A percentile compares a stretch with the other conserved stretches of the same genome.
These are phyloP conservation scores for Musa acuminata DNA, from an alignment of 176 grass and related monocot genomes.

Conservation along the genomic window DNA sequence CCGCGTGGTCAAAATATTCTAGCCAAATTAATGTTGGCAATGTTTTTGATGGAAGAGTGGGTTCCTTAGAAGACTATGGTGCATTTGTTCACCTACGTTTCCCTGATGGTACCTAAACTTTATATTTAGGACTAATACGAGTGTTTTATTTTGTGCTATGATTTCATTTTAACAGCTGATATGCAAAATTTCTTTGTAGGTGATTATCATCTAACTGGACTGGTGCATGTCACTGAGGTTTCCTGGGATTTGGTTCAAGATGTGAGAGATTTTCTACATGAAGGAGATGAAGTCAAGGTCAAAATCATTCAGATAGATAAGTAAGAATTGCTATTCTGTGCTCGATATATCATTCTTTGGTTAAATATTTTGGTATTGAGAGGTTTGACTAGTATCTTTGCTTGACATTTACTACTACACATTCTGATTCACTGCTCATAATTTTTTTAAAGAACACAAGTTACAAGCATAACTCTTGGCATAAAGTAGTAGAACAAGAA, in stretches of 20 bases:
- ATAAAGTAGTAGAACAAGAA: no score
- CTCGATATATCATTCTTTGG: not conserved
- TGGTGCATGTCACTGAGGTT: conserved; percentile 89
- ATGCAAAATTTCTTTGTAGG: conserved; percentile 34
- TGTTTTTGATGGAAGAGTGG: conserved; percentile 55
- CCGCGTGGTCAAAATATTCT: conserved; percentile 52
- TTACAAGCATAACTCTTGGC: no score
- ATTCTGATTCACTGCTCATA: not conserved
- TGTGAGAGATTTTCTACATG: conserved; percentile 68
- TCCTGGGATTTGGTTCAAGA: conserved; percentile 98
- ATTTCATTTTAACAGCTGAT: conserved; percentile 2
- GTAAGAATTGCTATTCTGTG: conserved; percentile 32
- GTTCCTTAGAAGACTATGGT: conserved; percentile 68
- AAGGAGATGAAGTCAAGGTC: conserved; percentile 62
- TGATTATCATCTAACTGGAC: conserved; percentile 66
- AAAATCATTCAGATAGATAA: conserved; percentile 57
- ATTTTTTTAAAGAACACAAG: no score
- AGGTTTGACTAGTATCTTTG: not conserved
- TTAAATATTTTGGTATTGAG: no score
- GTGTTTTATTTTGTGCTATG: not conserved
- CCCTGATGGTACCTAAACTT: conserved; percentile 64
- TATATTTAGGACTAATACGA: not conserved
- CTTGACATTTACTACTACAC: not conserved
- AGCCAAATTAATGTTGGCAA: conserved; percentile 47
- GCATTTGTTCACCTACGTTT: conserved; percentile 84